A percentile compares a stretch with the other conserved stretches of the same genome.
Evolutionary conservation across 148 eudicot species (phyloP).

Genomic region (Bassia scoparia): DNA sequence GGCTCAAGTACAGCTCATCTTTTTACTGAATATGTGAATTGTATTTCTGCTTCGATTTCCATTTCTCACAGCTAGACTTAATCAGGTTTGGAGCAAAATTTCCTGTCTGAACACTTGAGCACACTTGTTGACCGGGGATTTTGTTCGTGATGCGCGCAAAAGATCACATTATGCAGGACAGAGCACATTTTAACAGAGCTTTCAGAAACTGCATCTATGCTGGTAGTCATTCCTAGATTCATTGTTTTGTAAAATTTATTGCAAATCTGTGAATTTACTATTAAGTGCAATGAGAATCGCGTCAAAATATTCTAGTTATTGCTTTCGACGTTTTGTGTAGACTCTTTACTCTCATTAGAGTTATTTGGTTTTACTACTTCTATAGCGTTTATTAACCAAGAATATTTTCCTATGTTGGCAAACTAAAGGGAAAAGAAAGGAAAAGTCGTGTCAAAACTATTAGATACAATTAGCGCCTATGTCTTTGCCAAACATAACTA

Average conservation of each 20-base stretch:
- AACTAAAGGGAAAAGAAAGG: no score
- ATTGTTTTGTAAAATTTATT: no score
- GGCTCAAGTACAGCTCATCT: slow-evolving; percentile 68
- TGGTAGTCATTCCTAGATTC: slow-evolving; percentile 45
- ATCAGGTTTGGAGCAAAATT: slow-evolving; percentile 85
- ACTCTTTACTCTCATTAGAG: no score
- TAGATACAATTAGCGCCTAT: no score
- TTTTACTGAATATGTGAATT: not conserved
- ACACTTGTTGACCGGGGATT: slow-evolving; percentile 85
- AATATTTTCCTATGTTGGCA: no score
- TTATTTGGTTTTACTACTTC: no score
- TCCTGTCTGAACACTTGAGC: slow-evolving; percentile 76
- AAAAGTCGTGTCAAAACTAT: no score
- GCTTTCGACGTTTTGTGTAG: no score
- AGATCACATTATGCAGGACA: slow-evolving; percentile 98
- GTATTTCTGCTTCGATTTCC: not conserved
- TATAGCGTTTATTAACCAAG: no score
- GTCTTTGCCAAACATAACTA: no score
- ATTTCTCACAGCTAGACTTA: slow-evolving; percentile 24
- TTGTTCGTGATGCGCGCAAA: slow-evolving; percentile 99
- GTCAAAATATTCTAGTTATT: no score
- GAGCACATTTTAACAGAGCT: slow-evolving; percentile 98
- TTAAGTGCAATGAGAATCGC: not conserved
- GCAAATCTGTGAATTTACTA: not conserved
- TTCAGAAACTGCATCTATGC: slow-evolving; percentile 91